Base-by-base conservation (phyloP, 345 rosid species). In the Arabis alpina region DNA sequence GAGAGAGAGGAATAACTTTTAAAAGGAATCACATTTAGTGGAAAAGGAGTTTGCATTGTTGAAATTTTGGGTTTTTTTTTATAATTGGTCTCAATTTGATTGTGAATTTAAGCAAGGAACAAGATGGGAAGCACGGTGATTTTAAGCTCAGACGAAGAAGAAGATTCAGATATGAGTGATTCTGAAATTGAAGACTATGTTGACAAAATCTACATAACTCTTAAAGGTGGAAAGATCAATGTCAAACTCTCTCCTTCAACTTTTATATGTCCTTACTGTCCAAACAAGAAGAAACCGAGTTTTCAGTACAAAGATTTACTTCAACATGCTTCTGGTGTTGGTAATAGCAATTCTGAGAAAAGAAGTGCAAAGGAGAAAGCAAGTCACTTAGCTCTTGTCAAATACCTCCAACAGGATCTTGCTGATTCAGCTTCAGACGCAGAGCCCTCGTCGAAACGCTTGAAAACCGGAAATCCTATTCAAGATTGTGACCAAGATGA, bases 251-350 rank as follows among this genome's bases (percentile, higher is more conserved):
- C 97, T 8, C 86, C 87, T 50, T 85, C 83, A 51, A 72, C 81
- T 54, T 91, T 83, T 67, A 71, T 76, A 10, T 94, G 99, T 58
- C 99, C 98, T 15, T 94, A 78, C 41, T 94, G 98, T 75, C 88
- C 91, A 6, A 87, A 83, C 53, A 92, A 83, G 86, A 92, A 84
- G 86, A 92, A 85, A 75, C 72, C 65, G 19, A 90, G 86, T 59
- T 94, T 83, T 63, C 82, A 74, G 15, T 88, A 87, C 75, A 82
- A 73, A 36, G 96, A 92, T 49, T 86, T 94, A 24, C 88, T 91
- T 61, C 97, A 94, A 54, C 99, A 94, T 85, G 99, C 97, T 49
- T 85, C 95, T 50, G 99, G 95, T 52, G 97, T 93, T 68, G 97
- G 96, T 61, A 86, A 84, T 45, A 93, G 97, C 72, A 62, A 77